Conservation (phyloP, 495 filamentous ascomycete genomes). For the Sphaerosporella brunnea region DNA sequence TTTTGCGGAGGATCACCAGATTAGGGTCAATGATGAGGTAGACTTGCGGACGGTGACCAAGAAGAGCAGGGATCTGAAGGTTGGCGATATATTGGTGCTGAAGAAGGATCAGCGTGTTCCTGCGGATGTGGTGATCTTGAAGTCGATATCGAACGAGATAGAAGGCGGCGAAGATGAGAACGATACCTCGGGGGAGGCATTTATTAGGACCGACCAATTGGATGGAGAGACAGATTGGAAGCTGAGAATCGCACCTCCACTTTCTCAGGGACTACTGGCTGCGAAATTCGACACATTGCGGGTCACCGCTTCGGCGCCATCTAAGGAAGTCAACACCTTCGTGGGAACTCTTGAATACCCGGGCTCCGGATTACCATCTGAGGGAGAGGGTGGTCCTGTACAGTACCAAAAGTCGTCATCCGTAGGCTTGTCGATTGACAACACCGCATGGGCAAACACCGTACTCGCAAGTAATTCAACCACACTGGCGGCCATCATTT, state of each 20-base stretch:
- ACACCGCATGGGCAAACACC: conserved; percentile 97
- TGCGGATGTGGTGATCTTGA: conserved; percentile 83
- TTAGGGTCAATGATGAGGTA: conserved; percentile 27
- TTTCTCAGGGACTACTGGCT: conserved; percentile 56
- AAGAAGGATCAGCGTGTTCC: conserved; percentile 81
- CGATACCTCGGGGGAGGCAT: conserved; percentile 57
- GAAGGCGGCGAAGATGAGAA: conserved; percentile 22
- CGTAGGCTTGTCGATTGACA: conserved; percentile 75
- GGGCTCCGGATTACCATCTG: background rate
- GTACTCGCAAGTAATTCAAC: conserved; percentile 83
- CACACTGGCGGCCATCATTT: conserved; percentile 74
- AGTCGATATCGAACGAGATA: conserved; percentile 54
- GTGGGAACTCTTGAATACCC: conserved; percentile 57
- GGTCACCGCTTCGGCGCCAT: conserved; percentile 71
- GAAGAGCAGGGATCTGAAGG: conserved; percentile 74
- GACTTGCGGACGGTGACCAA: conserved; percentile 43
- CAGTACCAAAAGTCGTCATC: conserved; percentile 34
- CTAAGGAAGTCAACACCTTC: conserved; percentile 86
- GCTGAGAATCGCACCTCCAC: conserved; percentile 62
- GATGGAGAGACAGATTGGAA: conserved; percentile 99
- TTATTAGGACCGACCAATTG: conserved; percentile 92
- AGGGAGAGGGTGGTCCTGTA: background rate
- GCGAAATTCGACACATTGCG: conserved; percentile 53
- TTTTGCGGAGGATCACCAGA: conserved; percentile 36
- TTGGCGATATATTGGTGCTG: conserved; percentile 86